phyloP scores from a whole-genome alignment of 176 grass and related monocot genomes.

The Guadua angustifolia region DNA sequence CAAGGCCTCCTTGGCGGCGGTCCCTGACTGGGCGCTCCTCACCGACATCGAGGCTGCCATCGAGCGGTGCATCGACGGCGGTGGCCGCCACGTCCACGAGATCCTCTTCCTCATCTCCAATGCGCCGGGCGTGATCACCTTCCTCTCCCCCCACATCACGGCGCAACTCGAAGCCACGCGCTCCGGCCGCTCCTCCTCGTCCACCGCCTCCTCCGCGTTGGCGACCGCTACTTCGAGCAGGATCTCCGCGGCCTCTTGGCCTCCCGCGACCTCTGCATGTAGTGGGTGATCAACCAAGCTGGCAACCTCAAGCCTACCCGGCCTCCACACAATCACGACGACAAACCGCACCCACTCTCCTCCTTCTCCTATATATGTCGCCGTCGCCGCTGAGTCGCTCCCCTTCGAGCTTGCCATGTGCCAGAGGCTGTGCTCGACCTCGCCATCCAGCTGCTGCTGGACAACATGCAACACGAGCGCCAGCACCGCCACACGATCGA shows the following conservation, averaged over 20 bases:
- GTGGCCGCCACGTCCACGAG: slow-evolving; percentile 66
- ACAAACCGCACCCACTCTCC: not conserved
- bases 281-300: slow-evolving; percentile 79
- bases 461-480: slow-evolving; percentile 58
- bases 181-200: slow-evolving; percentile 71
- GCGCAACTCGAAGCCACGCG: slow-evolving; percentile 57
- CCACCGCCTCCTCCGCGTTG: slow-evolving; percentile 86
- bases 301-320: slow-evolving; percentile 76
- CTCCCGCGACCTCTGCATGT: slow-evolving; percentile 68
- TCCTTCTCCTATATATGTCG: slow-evolving; percentile 28
- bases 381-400: slow-evolving; percentile 34
- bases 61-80: slow-evolving; percentile 60
- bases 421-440: slow-evolving; percentile 84
- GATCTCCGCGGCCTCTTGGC: slow-evolving; percentile 70
- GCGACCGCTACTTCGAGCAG: slow-evolving; percentile 88
- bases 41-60: slow-evolving; percentile 70
- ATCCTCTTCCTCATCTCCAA: slow-evolving; percentile 96
- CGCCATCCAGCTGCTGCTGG: slow-evolving; percentile 66
- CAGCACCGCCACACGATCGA: slow-evolving; percentile 53
- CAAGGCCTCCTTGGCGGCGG: slow-evolving; percentile 21
- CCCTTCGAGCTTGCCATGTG: slow-evolving; percentile 65
- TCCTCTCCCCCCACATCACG: slow-evolving; percentile 81
- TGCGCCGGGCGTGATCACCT: slow-evolving; percentile 78
- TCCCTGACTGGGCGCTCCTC: slow-evolving; percentile 57
- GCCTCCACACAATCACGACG: slow-evolving; percentile 6